Conservation (phyloP, 345 rosid species). For the Corchorus olitorius region DNA sequence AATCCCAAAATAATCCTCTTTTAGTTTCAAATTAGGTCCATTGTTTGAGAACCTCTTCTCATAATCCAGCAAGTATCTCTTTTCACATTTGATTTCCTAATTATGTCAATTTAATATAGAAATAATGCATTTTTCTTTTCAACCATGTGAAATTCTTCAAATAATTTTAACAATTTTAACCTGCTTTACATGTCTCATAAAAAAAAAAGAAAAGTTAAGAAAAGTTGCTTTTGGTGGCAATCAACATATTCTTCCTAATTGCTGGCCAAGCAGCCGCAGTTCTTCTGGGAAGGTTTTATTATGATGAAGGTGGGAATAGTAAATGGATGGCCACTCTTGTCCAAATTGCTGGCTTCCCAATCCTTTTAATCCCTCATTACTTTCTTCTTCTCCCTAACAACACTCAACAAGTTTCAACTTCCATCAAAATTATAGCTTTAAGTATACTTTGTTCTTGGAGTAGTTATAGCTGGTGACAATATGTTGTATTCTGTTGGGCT, state of each 20-base stretch:
- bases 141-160: too few species aligned
- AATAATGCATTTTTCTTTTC: too few species aligned
- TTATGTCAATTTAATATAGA: too few species aligned
- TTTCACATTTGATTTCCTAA: too few species aligned
- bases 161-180: too few species aligned
- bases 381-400: slow-evolving; percentile 46
- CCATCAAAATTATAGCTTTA: slow-evolving; percentile 31
- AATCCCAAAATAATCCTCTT: too few species aligned
- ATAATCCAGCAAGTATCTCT: too few species aligned
- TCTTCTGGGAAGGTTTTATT: slow-evolving; percentile 66
- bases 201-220: too few species aligned
- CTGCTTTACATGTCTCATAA: too few species aligned
- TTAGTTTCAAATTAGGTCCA: too few species aligned
- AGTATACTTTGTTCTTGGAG: slow-evolving; percentile 60
- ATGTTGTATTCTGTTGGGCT: slow-evolving; percentile 73
- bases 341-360: slow-evolving; percentile 66
- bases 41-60: too few species aligned
- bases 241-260: slow-evolving; percentile 42
- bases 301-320: slow-evolving; percentile 68
- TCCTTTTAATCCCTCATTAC: slow-evolving; percentile 46
- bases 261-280: slow-evolving; percentile 69
- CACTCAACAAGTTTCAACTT: slow-evolving; percentile 29
- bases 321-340: slow-evolving; percentile 70
- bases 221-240: slow-evolving; percentile 43
- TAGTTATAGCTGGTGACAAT: slow-evolving; percentile 61